Base-by-base conservation (phyloP, 2,329 filamentous ascomycete genomes). In the Exophiala sp. region DNA sequence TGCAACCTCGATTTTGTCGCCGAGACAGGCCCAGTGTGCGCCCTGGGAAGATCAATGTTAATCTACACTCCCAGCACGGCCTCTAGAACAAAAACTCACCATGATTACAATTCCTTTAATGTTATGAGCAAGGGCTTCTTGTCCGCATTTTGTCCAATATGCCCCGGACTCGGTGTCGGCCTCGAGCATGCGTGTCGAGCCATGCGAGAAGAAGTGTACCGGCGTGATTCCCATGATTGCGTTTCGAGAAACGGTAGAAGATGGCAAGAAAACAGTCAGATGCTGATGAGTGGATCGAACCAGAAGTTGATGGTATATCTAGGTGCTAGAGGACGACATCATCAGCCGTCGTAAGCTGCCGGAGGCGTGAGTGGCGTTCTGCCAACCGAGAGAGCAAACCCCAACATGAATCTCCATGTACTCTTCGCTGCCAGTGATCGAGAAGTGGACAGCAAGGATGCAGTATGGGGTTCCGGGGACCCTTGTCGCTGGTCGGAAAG, bases 131-230 rank as follows among this genome's bases (percentile, higher is more conserved):
- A 85, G 74, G 2, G 83, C 84, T 57, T 81, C 80, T 59, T 86
- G 81, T 46, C 84, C 84, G 62, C 78, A 81, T 57, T 78, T 75
- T 65, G 84, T 83, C 84, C 84, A 87, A 69, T 86, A 87, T 18
- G 76, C 74, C 11, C 83, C 83, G 1, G 82, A 84, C 3, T 72
- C 67, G 12, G 78, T 82, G 61, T 85, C 78, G 63, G 87, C 84
- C 38, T 83, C 84, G 10, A 87, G 71, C 84, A 87, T 87, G 82
- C 86, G 86, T 38, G 84, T 87, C n/a, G 83, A 85, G 64, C 85
- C 84, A 77, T 87, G 84, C 2, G 83, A 85, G 69, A 87, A 87
- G 69, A 86, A 81, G 65, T 85, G 80, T 0, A 86, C 81, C 1
- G 83, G 83, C 6, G 81, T 78, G 33, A 69, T 16, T 21, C 48